Evolutionary conservation across 768 basidiomycete species (phyloP), one percentile per base, ranked within the genome.

Genomic region (Russula compacta): DNA sequence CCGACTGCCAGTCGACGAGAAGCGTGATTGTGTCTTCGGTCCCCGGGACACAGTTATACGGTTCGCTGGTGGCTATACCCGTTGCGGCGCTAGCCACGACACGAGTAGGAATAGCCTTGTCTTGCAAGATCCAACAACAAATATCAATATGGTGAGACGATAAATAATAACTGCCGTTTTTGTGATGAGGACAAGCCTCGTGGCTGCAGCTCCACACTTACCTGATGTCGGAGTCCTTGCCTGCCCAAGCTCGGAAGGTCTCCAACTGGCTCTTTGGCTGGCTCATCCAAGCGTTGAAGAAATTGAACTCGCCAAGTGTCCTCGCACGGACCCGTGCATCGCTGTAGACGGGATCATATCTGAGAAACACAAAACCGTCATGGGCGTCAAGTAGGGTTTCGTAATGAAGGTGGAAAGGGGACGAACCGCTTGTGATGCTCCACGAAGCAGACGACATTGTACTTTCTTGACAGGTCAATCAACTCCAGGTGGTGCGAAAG

Each of bases 251-350:
- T 59, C 85, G 84, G 83, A 95, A 97, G 0, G 94, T 95, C 73
- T 93, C 90, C 32, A 97, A 80, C 73, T 97, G 94, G 68, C 83
- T 86, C 75, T 97, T 97, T 46, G 94, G 94, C 72, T 95, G 94
- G 69, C 89, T 92, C 94, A 97, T 97, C 92, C 94, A 95, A 40
- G 92, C 90, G 67, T 78, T 90, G 83, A 93, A 95, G 74, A 92
- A 95, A 75, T 94, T 95, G 76, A 94, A 92, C 73, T 95, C 91
- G 38, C 93, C 92, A 29, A 95, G 78, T 7, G 81, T 74, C 32
- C 79, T 81, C 33, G 87, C 87, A 55, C 87, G 84, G 4, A 84
- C 86, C 68, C 84, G 86, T 42, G 92, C 94, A 70, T 97, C 93
- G 68, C 87, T 88, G 77, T 97, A 95, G 12, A 87, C 92, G 6